These are phyloP conservation scores for Suillus clintonianus DNA, from an alignment of 768 basidiomycete species.

Conservation along the genomic window DNA sequence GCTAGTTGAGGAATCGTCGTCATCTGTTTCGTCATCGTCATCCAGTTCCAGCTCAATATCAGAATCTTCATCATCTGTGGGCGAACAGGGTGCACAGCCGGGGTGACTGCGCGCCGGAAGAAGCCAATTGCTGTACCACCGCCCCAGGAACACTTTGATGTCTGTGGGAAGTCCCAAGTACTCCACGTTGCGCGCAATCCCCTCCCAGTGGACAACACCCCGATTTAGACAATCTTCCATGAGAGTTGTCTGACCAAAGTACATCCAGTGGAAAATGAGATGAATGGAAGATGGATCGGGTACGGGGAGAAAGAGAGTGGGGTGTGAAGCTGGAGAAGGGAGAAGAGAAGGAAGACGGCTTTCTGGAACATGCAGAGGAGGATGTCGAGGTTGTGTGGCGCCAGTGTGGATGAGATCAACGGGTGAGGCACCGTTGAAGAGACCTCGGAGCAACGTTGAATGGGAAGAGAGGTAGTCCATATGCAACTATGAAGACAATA, in stretches of 20 bases:
- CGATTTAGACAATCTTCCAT: conserved; percentile 70
- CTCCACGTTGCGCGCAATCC: conserved; percentile 85
- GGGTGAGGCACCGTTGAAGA: conserved; percentile 69
- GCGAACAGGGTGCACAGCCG: conserved; percentile 21
- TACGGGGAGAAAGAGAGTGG: conserved; percentile 71
- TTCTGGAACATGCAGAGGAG: conserved; percentile 38
- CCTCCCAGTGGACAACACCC: conserved; percentile 78
- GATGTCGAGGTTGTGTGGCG: conserved; percentile 21
- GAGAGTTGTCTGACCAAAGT: conserved; percentile 67
- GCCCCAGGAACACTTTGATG: conserved; percentile 75
- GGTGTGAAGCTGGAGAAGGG: conserved; percentile 61
- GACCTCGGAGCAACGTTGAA: conserved; percentile 68
- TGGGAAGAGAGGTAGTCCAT: conserved; percentile 82
- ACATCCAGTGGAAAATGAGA: conserved; percentile 77
- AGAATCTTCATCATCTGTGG: conserved; percentile 40
- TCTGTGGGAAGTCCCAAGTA: conserved; percentile 78
- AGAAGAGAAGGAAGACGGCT: conserved; percentile 68
- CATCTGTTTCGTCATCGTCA: conserved; percentile 27
- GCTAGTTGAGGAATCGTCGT: conserved; percentile 26
- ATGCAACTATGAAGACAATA: conserved; percentile 56
- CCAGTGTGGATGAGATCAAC: conserved; percentile 54
- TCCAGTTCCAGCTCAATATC: conserved; percentile 30
- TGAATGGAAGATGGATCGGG: conserved; percentile 75
- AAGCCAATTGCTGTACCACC: conserved; percentile 73
- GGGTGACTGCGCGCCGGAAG: conserved; percentile 35